A percentile compares a stretch with the other conserved stretches of the same genome.
These are phyloP conservation scores for Fusarium sp. DNA, from an alignment of 2,329 filamentous ascomycete species.

Conservation along the genomic window DNA sequence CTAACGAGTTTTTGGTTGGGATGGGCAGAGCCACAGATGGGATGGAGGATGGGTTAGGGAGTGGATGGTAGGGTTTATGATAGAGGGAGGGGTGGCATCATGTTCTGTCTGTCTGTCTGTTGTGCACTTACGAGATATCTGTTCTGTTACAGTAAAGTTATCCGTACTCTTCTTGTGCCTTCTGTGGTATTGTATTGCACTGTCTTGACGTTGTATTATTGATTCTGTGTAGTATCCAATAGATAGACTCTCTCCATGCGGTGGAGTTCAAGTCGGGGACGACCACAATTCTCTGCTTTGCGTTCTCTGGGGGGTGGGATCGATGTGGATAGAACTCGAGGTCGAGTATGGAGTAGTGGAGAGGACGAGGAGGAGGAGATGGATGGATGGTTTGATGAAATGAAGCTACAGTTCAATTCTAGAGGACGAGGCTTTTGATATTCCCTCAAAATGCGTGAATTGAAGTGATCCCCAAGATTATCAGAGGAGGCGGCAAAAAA, in stretches of 20 bases:
- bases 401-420: neutral
- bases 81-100: constrained; percentile 27
- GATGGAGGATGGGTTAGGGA: neutral
- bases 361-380: neutral
- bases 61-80: constrained; percentile 21
- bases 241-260: neutral
- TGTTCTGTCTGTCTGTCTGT: constrained; percentile 8
- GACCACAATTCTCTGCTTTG: constrained; percentile 8
- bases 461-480: neutral
- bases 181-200: neutral
- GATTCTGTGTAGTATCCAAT: neutral
- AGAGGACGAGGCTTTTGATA: constrained; percentile 23
- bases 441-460: constrained; percentile 25
- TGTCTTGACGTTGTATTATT: neutral
- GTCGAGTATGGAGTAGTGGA: constrained; percentile 10
- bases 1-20: constrained; percentile 27
- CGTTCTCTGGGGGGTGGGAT: constrained; percentile 22
- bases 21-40: neutral
- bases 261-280: constrained; percentile 11
- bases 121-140: constrained; percentile 22
- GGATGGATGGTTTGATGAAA: neutral
- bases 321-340: constrained; percentile 4
- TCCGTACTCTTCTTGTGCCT: neutral
- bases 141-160: constrained; percentile 1
- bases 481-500: constrained; percentile 30